Base-by-base conservation (phyloP, 177 flowering plant genomes). In the Vitis hybrid region DNA sequence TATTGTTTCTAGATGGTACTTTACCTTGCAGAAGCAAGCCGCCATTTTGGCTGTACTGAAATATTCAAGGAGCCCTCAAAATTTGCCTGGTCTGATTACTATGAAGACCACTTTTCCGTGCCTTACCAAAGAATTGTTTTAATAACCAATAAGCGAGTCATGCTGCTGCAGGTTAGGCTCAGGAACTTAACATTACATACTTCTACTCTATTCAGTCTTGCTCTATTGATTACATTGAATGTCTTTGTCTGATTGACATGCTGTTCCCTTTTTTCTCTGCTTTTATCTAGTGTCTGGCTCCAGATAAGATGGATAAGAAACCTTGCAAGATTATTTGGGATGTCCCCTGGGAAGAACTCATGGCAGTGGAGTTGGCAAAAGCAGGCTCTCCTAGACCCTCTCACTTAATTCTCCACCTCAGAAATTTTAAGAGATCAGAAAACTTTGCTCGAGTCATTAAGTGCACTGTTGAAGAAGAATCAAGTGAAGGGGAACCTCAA, bases 321-420 rank as follows among this genome's bases (percentile, higher is more conserved):
- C 97, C 99, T 60, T 86, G 89, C 86, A 96, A 92, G 79, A 92
- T 96, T 71, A 74, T 90, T 83, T 96, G 99, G 99, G 99, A 96
- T 66, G 94, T 93, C 52, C 89, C 95, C 1, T 96, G 98, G 98
- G 95, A 90, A 75, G 97, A 93, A 64, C 89, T 96, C 51, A 70
- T 92, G 90, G 81, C 98, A 45, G 53, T 93, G 73, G 98, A 96
- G 69, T 78, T 96, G 76, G 98, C 97, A 72, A 93, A 93, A 83
- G 91, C 89, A 61, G 92, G 95, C 60, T 58, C 72, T 59, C 72
- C 66, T 13, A 82, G 70, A 72, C 98, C 99, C 59, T 90, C 98
- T 58, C 95, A 89, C 78, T 77, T 96, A 76, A 88, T 96, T 71
- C 87, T 96, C 68, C 98, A 96, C 82, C 86, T 93, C 49, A 96